Percentiles rank a stretch among this genome's conserved stretches.
These are phyloP conservation scores for Phoenix dactylifera DNA, from an alignment of 176 grass and related monocot genomes.

Conservation along the genomic window DNA sequence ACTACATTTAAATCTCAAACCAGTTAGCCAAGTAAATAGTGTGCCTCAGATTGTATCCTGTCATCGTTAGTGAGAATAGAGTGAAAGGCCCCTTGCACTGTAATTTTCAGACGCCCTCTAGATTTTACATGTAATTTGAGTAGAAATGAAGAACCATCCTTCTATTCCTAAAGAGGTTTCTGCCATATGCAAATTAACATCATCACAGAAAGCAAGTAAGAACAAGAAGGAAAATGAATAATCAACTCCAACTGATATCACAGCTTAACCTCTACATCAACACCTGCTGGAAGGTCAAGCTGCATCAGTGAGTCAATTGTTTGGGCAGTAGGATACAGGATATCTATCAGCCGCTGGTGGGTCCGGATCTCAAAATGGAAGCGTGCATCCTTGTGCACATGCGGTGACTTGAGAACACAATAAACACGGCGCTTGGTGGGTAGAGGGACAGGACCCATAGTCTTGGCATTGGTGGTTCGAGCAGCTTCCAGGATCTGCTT, in stretches of 20 bases:
- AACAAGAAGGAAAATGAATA: no score
- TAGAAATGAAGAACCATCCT: no score
- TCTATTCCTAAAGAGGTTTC: no score
- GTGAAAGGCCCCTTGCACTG: no score
- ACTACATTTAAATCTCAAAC: no score
- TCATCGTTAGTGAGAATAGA: no score
- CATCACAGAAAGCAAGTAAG: no score
- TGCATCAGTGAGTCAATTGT: slow-evolving; percentile 61
- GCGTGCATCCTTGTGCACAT: slow-evolving; percentile 91
- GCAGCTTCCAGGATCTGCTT: slow-evolving; percentile 92
- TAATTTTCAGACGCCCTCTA: no score
- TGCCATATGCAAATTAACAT: no score
- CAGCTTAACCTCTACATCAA: slow-evolving; percentile 97
- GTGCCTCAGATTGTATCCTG: no score
- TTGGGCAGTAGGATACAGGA: slow-evolving; percentile 72
- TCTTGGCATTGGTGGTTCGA: slow-evolving; percentile 82
- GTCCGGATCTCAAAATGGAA: slow-evolving; percentile 97
- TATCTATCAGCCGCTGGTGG: slow-evolving; percentile 74
- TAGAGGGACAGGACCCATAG: slow-evolving; percentile 82
- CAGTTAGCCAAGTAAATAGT: no score
- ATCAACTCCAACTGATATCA: slow-evolving; percentile 20
- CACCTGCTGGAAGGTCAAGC: slow-evolving; percentile 85
- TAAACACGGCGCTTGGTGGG: slow-evolving; percentile 77
- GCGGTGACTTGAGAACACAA: slow-evolving; percentile 94
- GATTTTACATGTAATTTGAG: no score